Evolutionary conservation across 2,329 filamentous ascomycete species (phyloP).

Genomic region (Purpureocillium lavendulum): DNA sequence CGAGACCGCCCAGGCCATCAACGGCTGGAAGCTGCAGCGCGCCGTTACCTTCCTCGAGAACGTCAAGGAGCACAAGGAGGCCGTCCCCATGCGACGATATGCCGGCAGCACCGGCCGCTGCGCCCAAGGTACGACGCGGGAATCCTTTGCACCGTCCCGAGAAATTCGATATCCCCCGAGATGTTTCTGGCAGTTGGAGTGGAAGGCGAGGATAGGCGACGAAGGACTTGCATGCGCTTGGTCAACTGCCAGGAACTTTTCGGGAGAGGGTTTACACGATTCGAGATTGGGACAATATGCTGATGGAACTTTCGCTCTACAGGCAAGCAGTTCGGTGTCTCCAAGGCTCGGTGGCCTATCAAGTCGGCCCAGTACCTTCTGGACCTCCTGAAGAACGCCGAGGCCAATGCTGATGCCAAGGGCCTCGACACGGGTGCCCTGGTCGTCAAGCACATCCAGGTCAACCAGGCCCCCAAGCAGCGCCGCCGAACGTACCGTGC

Average conservation of each 20-base stretch:
- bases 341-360: slow-evolving; percentile 96
- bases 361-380: slow-evolving; percentile 99
- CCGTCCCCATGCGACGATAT: slow-evolving; percentile 96
- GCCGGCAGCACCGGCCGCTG: slow-evolving; percentile 90
- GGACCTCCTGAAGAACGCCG: slow-evolving; percentile 93
- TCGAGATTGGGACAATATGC: slow-evolving; percentile 7
- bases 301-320: slow-evolving; percentile 19
- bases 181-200: too few relatives aligned
- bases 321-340: slow-evolving; percentile 99
- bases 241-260: too few relatives aligned
- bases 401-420: slow-evolving; percentile 95
- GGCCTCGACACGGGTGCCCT: slow-evolving; percentile 96
- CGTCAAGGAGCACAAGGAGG: slow-evolving; percentile 94
- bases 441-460: slow-evolving; percentile 99
- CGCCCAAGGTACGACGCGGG: slow-evolving; percentile 78
- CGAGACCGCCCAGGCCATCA: slow-evolving; percentile 98
- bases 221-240: too few relatives aligned
- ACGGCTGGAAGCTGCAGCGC: slow-evolving; percentile 95
- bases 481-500: slow-evolving; percentile 98
- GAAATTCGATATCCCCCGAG: too few relatives aligned
- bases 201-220: too few relatives aligned
- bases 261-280: too few relatives aligned
- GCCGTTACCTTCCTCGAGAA: slow-evolving; percentile 97
- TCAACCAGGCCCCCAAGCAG: slow-evolving; percentile 99
- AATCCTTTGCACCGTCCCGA: too few relatives aligned